phyloP scores from a whole-genome alignment of 2,329 filamentous ascomycete genomes.

The Corinectria fuckeliana region DNA sequence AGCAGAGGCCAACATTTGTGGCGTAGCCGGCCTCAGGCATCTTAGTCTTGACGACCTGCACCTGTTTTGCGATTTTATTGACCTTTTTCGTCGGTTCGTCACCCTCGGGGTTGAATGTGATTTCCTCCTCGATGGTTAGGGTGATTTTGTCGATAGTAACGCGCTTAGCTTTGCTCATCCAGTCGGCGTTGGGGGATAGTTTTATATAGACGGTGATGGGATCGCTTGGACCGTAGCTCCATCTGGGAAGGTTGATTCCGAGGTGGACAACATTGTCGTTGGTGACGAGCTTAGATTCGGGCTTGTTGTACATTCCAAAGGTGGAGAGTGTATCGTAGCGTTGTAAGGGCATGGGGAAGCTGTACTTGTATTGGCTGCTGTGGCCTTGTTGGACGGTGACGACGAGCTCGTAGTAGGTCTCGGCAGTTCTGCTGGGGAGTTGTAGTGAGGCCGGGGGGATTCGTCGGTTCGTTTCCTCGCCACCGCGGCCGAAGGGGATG shows the following conservation, averaged over 20 bases:
- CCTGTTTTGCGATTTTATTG: conserved; percentile 85
- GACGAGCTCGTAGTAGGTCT: conserved; percentile 96
- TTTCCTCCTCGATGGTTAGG: conserved; percentile 93
- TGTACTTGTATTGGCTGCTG: conserved; percentile 85
- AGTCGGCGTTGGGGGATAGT: conserved; percentile 88
- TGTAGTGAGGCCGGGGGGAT: conserved; percentile 93
- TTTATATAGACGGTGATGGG: conserved; percentile 97
- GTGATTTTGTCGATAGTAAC: conserved; percentile 96
- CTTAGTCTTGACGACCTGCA: conserved; percentile 80
- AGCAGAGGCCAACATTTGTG: conserved; percentile 89
- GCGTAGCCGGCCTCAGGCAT: conserved; percentile 91
- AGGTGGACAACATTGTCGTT: conserved; percentile 91
- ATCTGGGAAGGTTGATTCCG: conserved; percentile 89
- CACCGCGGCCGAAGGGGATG: conserved; percentile 91
- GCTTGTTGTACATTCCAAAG: conserved; percentile 99
- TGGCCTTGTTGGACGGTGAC: conserved; percentile 94
- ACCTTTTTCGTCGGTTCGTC: conserved; percentile 92
- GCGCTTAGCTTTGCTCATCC: conserved; percentile 86
- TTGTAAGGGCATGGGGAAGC: conserved; percentile 87
- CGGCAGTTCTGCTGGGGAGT: conserved; percentile 89
- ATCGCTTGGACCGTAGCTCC: conserved; percentile 95
- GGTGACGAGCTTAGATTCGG: conserved; percentile 84
- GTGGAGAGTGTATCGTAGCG: conserved; percentile 97
- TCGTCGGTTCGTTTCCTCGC: conserved; percentile 85
- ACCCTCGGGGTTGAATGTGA: conserved; percentile 97